These are phyloP conservation scores for Sanghuangporus weigelae DNA, from an alignment of 1,284 basidiomycete species.

Conservation along the genomic window DNA sequence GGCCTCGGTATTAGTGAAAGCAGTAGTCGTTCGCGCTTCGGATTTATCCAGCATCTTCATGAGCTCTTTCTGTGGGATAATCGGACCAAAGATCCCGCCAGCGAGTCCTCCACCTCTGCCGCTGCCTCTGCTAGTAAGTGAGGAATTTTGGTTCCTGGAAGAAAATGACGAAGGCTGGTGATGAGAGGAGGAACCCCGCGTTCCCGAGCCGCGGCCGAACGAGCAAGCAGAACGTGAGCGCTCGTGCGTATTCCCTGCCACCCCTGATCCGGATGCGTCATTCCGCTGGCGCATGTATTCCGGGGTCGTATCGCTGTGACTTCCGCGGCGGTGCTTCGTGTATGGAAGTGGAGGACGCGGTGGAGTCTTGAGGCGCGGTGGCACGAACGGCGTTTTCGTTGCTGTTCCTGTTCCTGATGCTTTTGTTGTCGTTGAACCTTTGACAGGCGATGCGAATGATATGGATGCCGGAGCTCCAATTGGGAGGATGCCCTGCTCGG, in stretches of 20 bases:
- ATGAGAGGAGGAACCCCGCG: too few relatives aligned
- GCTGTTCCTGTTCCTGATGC: background rate
- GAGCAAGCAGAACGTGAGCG: too few relatives aligned
- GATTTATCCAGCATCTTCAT: slow-evolving; percentile 2
- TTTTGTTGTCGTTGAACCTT: background rate
- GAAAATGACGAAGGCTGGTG: background rate
- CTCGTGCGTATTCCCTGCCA: background rate
- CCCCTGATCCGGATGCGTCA: background rate
- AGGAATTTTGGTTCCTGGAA: background rate
- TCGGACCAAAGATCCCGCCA: background rate
- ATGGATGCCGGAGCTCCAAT: background rate
- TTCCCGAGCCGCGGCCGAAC: too few relatives aligned
- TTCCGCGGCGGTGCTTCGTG: slow-evolving; percentile 10
- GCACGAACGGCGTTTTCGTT: background rate
- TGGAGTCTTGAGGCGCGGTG: background rate
- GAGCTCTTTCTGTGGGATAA: slow-evolving; percentile 10
- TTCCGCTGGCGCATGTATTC: background rate
- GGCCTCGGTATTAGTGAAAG: background rate
- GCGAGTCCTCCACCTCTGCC: background rate
- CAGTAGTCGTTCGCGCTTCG: background rate
- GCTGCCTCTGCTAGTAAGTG: background rate
- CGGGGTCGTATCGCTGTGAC: slow-evolving; percentile 10
- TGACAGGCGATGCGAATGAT: background rate
- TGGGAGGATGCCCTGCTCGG: background rate
- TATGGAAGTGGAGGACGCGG: background rate